Evolutionary conservation across 441 rosid genomes (phyloP).

Genomic region (Monsonia emarginata): DNA sequence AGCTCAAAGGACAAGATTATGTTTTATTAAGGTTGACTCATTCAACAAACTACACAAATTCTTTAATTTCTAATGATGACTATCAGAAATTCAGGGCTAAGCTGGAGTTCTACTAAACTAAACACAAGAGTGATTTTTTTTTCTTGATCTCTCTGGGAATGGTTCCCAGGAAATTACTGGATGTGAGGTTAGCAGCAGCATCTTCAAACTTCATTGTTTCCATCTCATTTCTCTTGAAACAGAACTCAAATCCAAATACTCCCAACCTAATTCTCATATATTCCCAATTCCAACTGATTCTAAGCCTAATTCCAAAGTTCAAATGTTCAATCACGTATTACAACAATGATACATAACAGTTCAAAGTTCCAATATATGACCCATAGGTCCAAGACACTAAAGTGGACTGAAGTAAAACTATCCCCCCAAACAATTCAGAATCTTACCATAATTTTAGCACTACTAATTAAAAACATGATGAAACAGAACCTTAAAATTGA

Average conservation of each 20-base stretch:
- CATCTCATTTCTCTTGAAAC: too few relatives aligned
- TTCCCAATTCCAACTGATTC: not conserved
- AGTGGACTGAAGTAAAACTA: not conserved
- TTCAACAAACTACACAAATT: not conserved
- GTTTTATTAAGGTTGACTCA: not conserved
- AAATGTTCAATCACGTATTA: not conserved
- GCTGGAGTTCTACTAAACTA: not conserved
- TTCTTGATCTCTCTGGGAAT: too few relatives aligned
- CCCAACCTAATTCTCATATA: too few relatives aligned
- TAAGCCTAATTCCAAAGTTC: not conserved
- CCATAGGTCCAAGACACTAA: too few relatives aligned
- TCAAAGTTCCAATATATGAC: not conserved
- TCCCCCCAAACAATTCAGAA: too few relatives aligned
- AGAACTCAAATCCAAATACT: too few relatives aligned
- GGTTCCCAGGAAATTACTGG: too few relatives aligned
- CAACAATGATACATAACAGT: not conserved
- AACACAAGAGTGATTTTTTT: too few relatives aligned
- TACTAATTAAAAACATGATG: not conserved
- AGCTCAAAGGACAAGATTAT: not conserved
- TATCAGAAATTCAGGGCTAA: not conserved
- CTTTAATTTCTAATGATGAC: not conserved
- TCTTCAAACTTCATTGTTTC: too few relatives aligned
- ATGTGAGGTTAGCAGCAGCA: too few relatives aligned
- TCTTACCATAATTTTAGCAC: too few relatives aligned
- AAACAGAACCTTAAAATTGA: not conserved